Base-by-base conservation (phyloP, 202 grass and related monocot genomes). In the Dendrocalamus latiflorus region DNA sequence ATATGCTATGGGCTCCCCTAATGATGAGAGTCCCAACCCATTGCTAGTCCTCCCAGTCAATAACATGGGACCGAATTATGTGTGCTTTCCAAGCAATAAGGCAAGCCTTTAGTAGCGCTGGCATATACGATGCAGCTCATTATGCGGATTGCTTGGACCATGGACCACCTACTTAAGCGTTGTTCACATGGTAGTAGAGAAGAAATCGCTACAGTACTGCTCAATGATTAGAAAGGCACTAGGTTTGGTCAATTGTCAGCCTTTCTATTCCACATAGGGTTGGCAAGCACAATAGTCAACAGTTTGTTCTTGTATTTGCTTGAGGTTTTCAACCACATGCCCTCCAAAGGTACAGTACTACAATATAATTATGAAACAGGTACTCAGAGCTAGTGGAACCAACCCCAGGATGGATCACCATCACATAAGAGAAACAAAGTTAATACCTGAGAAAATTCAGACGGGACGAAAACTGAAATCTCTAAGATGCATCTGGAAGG, bases 31-130 rank as follows among this genome's bases (percentile, higher is more conserved):
- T n/a, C n/a, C n/a, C n/a, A n/a, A n/a, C n/a, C n/a, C n/a, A 43
- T 47, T 50, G 50, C 34, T 50, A 73, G 59, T 24, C n/a, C 16
- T 67, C n/a, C 25, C 54, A 63, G 47, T 78, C 37, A 72, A 72
- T 56, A 72, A 65, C 24, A 76, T 45, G 72, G 79, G 85, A 72
- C 79, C 73, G 53, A 83, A 56, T 77, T 72, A 87, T 78, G 68
- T 72, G 57, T 22, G n/a, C n/a, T 78, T 60, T 78, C 80, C 49
- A 6, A 72, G 74, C 49, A 88, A 82, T 73, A 72, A 72, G 51
- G 65, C 49, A 88, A 78, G 28, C 28, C 58, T 72, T 72, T n/a
- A 83, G 66, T 78, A 39, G 21, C 6, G 53, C 54, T 38, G 66
- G 61, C 39, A 72, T 25, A 56, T 28, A 47, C 16, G 26, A 57